Percentiles rank a stretch among this genome's conserved stretches.
Conservation (phyloP, 106 monocot genomes). For the Allium fistulosum region DNA sequence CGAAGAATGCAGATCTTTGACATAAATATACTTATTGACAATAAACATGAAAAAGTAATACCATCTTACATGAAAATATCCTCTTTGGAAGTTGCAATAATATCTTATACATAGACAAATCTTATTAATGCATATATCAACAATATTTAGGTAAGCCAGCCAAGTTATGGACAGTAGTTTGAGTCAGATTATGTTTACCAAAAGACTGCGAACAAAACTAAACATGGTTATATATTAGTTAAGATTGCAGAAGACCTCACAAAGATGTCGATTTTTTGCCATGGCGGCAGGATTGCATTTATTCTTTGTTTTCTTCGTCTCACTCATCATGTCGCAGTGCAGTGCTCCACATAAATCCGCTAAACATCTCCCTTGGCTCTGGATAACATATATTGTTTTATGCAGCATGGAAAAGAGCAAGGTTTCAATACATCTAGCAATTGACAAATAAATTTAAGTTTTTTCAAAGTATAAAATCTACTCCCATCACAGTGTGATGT, state of each 20-base stretch:
- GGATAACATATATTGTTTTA: not conserved
- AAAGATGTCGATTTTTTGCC: constrained; percentile 83
- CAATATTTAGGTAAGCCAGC: no score
- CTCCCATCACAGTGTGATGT: no score
- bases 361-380: constrained; percentile 82
- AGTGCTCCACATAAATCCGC: constrained; percentile 95
- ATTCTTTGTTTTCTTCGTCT: constrained; percentile 66
- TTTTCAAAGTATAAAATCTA: no score
- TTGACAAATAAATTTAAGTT: not conserved
- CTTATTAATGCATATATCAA: no score
- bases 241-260: constrained; percentile 58
- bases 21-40: no score
- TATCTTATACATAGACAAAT: no score
- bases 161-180: no score
- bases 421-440: not conserved
- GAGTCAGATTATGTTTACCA: not conserved
- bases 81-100: no score
- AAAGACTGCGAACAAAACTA: not conserved
- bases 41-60: no score
- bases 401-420: not conserved
- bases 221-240: constrained; percentile 2
- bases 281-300: constrained; percentile 94
- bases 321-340: constrained; percentile 71
- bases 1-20: no score
- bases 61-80: no score